Conservation (phyloP, 768 basidiomycete species). For the Tephrocybe sp. region DNA sequence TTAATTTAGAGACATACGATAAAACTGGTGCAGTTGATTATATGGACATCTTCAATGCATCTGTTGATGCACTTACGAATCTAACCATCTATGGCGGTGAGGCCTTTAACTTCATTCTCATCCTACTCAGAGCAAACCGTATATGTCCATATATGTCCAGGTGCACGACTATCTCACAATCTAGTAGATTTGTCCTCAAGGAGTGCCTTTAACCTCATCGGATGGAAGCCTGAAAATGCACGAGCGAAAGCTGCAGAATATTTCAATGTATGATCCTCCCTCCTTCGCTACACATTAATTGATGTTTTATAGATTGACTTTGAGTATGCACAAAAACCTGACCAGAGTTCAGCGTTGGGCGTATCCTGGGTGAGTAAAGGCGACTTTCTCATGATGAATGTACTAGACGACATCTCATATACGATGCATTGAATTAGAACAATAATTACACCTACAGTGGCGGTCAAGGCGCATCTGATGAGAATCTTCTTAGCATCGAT, state of each 20-base stretch:
- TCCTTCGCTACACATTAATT: not conserved
- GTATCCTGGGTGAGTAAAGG: conserved; percentile 50
- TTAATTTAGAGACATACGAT: conserved; percentile 50
- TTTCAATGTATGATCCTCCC: conserved; percentile 32
- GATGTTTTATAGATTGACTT: conserved; percentile 31
- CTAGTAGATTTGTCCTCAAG: conserved; percentile 53
- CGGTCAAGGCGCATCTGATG: conserved; percentile 52
- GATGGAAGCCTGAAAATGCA: conserved; percentile 39
- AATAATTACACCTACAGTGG: conserved; percentile 60
- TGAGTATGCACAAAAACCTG: conserved; percentile 60
- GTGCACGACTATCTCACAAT: conserved; percentile 38
- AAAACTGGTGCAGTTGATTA: conserved; percentile 47
- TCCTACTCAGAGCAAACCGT: not conserved
- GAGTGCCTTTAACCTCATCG: conserved; percentile 51
- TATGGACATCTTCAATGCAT: conserved; percentile 38
- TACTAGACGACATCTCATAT: too few relatives aligned
- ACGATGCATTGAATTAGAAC: conserved; percentile 36
- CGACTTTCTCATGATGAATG: not conserved
- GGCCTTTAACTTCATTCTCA: not conserved
- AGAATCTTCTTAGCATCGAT: conserved; percentile 53
- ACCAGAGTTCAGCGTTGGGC: conserved; percentile 62
- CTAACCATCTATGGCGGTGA: conserved; percentile 46
- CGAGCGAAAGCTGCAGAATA: conserved; percentile 57
- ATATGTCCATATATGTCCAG: conserved; percentile 22
- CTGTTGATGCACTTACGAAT: conserved; percentile 35